Conservation (phyloP, 305 asterid species). For the Striga hermonthica region DNA sequence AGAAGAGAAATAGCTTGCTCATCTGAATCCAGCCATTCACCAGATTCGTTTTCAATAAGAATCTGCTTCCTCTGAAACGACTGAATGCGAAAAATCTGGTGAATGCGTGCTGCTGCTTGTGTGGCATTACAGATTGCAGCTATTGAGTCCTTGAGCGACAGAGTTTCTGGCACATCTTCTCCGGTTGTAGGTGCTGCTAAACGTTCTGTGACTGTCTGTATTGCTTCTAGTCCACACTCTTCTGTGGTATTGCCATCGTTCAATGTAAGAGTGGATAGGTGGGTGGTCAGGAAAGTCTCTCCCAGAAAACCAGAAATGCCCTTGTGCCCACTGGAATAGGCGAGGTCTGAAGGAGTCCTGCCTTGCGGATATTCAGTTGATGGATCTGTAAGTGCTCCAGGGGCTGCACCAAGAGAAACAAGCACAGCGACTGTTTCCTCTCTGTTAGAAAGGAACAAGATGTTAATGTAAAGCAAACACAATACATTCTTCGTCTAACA, state of each 20-base stretch:
- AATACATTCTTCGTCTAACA: neutral
- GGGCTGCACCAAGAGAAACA: constrained; percentile 76
- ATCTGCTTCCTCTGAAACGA: constrained; percentile 84
- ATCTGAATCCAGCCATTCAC: constrained; percentile 43
- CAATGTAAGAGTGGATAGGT: constrained; percentile 56
- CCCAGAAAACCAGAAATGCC: constrained; percentile 96
- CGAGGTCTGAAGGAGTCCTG: constrained; percentile 89
- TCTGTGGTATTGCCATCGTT: constrained; percentile 45
- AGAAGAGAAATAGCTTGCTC: constrained; percentile 60
- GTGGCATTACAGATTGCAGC: constrained; percentile 94
- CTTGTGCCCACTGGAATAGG: constrained; percentile 84
- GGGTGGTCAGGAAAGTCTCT: constrained; percentile 67
- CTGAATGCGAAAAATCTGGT: constrained; percentile 78
- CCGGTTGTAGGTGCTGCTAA: constrained; percentile 61
- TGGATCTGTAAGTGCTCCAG: constrained; percentile 82
- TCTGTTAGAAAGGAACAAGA: constrained; percentile 45
- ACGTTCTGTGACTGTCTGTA: constrained; percentile 63
- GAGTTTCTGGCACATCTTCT: constrained; percentile 58
- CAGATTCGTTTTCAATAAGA: constrained; percentile 40
- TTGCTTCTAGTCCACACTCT: constrained; percentile 39
- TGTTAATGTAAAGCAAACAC: constrained; percentile 18
- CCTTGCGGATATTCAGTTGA: constrained; percentile 63
- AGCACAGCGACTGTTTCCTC: constrained; percentile 86
- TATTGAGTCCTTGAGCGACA: constrained; percentile 80
- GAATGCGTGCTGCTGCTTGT: constrained; percentile 93